Conservation (phyloP, 148 eudicot species). For the Spergularia bocconei region DNA sequence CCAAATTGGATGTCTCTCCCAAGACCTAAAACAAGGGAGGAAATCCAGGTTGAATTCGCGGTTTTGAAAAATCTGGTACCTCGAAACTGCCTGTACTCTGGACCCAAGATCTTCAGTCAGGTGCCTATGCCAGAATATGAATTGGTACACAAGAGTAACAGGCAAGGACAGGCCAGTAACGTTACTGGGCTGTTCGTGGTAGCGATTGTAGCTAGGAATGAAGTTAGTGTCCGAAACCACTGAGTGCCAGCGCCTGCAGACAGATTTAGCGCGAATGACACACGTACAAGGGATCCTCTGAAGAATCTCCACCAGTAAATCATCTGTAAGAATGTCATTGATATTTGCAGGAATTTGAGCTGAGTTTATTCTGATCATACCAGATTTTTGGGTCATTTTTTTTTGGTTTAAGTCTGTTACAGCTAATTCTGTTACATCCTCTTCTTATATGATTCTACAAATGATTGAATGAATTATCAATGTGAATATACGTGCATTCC, state of each 20-base stretch:
- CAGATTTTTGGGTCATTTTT: neutral
- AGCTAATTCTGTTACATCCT: neutral
- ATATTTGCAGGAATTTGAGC: slow-evolving; percentile 8
- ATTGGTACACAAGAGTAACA: slow-evolving; percentile 27
- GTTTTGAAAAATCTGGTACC: neutral
- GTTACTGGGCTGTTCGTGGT: slow-evolving; percentile 10
- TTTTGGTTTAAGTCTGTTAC: neutral
- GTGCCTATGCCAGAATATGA: slow-evolving; percentile 25
- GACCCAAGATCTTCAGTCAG: slow-evolving; percentile 20
- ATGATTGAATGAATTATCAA: neutral
- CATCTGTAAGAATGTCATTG: slow-evolving; percentile 21
- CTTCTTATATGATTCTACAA: slow-evolving; percentile 4
- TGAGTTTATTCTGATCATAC: slow-evolving; percentile 9
- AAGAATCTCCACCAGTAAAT: slow-evolving; percentile 26
- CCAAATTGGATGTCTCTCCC: slow-evolving; percentile 17
- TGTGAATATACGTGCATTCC: slow-evolving; percentile 24
- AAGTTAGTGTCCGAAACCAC: slow-evolving; percentile 23
- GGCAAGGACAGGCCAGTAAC: neutral
- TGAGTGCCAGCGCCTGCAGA: slow-evolving; percentile 27
- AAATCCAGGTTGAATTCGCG: slow-evolving; percentile 13
- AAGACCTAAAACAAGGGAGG: slow-evolving; percentile 27
- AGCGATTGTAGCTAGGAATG: neutral
- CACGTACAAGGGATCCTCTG: slow-evolving; percentile 20
- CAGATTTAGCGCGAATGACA: slow-evolving; percentile 26
- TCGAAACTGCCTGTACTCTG: slow-evolving; percentile 20